These are phyloP conservation scores for Fagopyrum esculentum DNA, from an alignment of 148 eudicot species.

Conservation along the genomic window DNA sequence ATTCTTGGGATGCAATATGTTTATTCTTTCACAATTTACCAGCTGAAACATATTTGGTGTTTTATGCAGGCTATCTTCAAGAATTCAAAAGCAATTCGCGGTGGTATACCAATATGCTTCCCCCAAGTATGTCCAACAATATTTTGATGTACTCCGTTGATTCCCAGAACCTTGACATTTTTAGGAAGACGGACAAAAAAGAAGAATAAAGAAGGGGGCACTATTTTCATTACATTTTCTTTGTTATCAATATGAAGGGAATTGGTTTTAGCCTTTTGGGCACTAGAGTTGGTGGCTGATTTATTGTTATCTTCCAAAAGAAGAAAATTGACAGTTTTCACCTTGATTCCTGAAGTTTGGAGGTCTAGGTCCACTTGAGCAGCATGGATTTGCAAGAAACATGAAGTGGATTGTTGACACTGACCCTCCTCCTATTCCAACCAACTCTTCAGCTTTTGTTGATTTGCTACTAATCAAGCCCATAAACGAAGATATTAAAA, in stretches of 20 bases:
- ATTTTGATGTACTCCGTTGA: constrained; percentile 10
- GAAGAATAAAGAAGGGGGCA: background rate
- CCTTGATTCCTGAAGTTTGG: constrained; percentile 52
- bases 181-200: background rate
- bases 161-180: background rate
- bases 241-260: background rate
- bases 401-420: constrained; percentile 68
- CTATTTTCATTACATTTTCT: background rate
- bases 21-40: background rate
- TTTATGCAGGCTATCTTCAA: constrained; percentile 71
- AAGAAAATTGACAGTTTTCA: background rate
- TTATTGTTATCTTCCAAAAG: constrained; percentile 8
- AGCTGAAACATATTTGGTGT: constrained; percentile 9
- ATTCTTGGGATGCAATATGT: background rate
- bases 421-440: constrained; percentile 58
- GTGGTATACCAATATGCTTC: constrained; percentile 96
- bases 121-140: constrained; percentile 62
- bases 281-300: background rate
- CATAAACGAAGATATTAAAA: constrained; percentile 82
- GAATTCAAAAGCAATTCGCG: constrained; percentile 95
- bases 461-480: constrained; percentile 77
- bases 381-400: constrained; percentile 97
- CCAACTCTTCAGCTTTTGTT: constrained; percentile 49
- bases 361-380: constrained; percentile 70
- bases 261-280: background rate